These are phyloP conservation scores for Aurifilum marmelostoma DNA, from an alignment of 2,329 filamentous ascomycete genomes.

Conservation along the genomic window DNA sequence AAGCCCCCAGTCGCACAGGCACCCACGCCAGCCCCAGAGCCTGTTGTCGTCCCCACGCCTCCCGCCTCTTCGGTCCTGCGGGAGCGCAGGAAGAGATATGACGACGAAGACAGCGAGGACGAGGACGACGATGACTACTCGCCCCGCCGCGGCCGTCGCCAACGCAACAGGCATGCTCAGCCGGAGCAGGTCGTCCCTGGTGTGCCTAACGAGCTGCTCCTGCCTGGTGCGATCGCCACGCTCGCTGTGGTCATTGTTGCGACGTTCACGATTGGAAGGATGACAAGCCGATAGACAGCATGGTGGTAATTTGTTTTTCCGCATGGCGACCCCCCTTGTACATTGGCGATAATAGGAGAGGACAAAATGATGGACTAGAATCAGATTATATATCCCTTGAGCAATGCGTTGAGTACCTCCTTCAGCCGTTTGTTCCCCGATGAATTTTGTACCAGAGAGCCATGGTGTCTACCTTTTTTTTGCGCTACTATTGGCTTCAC, in stretches of 20 bases:
- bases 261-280: constrained; percentile 84
- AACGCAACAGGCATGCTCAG: constrained; percentile 39
- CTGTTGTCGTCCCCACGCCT: constrained; percentile 47
- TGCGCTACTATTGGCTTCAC: neutral
- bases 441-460: neutral
- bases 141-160: constrained; percentile 48
- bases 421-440: neutral
- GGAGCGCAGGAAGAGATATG: constrained; percentile 50
- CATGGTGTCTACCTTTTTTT: neutral
- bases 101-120: constrained; percentile 52
- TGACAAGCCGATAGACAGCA: constrained; percentile 55
- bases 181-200: constrained; percentile 80
- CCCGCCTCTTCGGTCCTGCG: constrained; percentile 54
- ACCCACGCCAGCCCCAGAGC: constrained; percentile 48
- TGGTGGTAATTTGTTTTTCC: neutral
- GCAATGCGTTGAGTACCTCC: constrained; percentile 3
- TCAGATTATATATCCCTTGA: constrained; percentile 12
- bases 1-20: constrained; percentile 77
- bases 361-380: neutral
- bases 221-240: constrained; percentile 94
- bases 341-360: neutral
- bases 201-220: constrained; percentile 89
- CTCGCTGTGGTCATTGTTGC: constrained; percentile 91
- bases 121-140: constrained; percentile 43
- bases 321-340: neutral